Base-by-base conservation (phyloP, 192 early-diverging fungal species). In the Obelidium mucronatum region DNA sequence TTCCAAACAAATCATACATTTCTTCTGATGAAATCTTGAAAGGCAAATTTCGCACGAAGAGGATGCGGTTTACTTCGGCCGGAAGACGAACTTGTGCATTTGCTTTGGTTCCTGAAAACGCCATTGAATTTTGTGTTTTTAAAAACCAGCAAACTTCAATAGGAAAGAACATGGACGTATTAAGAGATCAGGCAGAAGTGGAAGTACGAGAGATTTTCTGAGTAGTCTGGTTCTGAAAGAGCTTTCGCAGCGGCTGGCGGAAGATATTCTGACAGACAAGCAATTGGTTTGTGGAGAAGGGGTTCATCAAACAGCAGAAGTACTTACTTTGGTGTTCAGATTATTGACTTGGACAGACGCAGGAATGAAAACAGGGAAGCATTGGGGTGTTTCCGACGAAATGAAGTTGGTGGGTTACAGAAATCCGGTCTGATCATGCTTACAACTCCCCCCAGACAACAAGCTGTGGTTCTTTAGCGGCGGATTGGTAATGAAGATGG, bases 1-100 rank as follows among this genome's bases (percentile, higher is more conserved):
- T 95, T 61, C 96, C 96, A 91, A 99, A 99, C 54, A 99, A 86
- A 77, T 99, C 97, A 77, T 95, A 99, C 91, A 99, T 91, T 76
- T 99, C 97, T 74, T 97, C 97, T 0, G 92, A 75, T 8, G 97
- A 94, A 76, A 98, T 96, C 83, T 97, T 97, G 86, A 94, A 99
- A 15, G 97, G 95, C 37, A 99, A 86, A 82, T 99, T 98, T 81
- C 95, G 91, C 8, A 99, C 93, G 68, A 97, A 92, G 22, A 99
- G 88, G 3, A 94, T 93, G 56, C 97, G 88, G 81, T 99, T 99
- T 33, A 99, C 97, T 82, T 94, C 96, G 53, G 95, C 92, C 52
- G 96, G 92, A 48, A 98, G 85, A 35, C 93, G 91, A 39, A 86
- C 92, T 85, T 88, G 3, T 13, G 67, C 70, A 48, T 58, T 53